Evolutionary conservation across 257 asterid genomes (phyloP).

Genomic region (Datura wrightii): DNA sequence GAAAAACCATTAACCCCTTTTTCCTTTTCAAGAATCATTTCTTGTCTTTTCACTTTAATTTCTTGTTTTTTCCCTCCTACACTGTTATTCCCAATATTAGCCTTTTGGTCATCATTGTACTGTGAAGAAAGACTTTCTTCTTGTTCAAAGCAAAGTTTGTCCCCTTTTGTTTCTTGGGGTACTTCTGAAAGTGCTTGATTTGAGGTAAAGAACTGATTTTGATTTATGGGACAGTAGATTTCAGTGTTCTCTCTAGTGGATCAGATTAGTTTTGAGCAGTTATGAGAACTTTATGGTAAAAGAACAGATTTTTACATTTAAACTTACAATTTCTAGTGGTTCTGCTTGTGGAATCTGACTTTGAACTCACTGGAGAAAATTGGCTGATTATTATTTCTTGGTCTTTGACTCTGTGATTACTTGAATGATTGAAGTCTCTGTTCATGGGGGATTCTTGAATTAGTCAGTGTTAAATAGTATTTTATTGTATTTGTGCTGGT

Average conservation of each 20-base stretch:
- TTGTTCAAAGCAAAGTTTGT: constrained; percentile 23
- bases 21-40: constrained; percentile 32
- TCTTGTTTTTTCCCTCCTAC: background rate
- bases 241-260: background rate
- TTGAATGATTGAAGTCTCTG: constrained; percentile 22
- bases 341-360: background rate
- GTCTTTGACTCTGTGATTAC: constrained; percentile 15
- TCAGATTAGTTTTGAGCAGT: background rate
- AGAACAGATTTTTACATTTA: background rate
- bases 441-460: constrained; percentile 9
- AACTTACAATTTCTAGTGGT: background rate
- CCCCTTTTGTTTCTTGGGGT: constrained; percentile 28
- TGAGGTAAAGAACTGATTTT: background rate
- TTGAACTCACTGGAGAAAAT: constrained; percentile 2
- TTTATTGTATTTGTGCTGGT: background rate
- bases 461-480: background rate
- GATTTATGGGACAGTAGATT: background rate
- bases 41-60: constrained; percentile 16
- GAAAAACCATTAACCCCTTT: constrained; percentile 20
- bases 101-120: constrained; percentile 6
- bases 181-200: constrained; percentile 13
- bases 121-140: constrained; percentile 24
- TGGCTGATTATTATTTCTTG: constrained; percentile 11
- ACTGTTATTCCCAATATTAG: background rate
- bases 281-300: background rate